Conservation (phyloP, 345 rosid species). For the Geranium brycei region DNA sequence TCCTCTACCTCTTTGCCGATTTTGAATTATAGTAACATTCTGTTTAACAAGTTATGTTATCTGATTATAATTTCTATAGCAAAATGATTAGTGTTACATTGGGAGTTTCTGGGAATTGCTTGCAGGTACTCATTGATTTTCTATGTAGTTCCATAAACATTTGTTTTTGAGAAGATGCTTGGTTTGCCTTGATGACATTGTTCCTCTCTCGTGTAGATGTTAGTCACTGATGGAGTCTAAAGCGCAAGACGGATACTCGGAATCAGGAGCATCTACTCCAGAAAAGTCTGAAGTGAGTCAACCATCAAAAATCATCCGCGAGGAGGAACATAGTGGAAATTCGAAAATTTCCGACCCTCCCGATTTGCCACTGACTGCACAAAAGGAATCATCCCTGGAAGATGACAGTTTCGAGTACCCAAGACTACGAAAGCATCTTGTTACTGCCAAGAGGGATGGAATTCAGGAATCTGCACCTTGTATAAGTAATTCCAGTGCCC, state of each 20-base stretch:
- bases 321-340: slow-evolving; percentile 9
- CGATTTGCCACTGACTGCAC: slow-evolving; percentile 14
- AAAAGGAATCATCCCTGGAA: slow-evolving; percentile 10
- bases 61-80: no score
- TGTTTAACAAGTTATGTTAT: no score
- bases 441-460: slow-evolving; percentile 11
- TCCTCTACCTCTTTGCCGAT: no score
- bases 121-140: no score
- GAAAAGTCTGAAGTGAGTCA: slow-evolving; percentile 10
- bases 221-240: slow-evolving; percentile 20
- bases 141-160: no score
- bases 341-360: slow-evolving; percentile 12
- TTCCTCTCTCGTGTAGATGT: slow-evolving; percentile 37
- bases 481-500: slow-evolving; percentile 5
- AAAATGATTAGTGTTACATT: no score
- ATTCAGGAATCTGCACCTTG: slow-evolving; percentile 13
- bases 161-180: slow-evolving; percentile 1
- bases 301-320: slow-evolving; percentile 7
- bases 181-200: slow-evolving; percentile 5
- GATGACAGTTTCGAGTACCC: slow-evolving; percentile 14
- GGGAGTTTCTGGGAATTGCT: no score
- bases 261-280: slow-evolving; percentile 13
- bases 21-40: no score
- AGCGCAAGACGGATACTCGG: slow-evolving; percentile 11
- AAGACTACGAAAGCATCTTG: slow-evolving; percentile 13